Evolutionary conservation across 345 rosid species (phyloP).

Genomic region (Kandelia obovata): DNA sequence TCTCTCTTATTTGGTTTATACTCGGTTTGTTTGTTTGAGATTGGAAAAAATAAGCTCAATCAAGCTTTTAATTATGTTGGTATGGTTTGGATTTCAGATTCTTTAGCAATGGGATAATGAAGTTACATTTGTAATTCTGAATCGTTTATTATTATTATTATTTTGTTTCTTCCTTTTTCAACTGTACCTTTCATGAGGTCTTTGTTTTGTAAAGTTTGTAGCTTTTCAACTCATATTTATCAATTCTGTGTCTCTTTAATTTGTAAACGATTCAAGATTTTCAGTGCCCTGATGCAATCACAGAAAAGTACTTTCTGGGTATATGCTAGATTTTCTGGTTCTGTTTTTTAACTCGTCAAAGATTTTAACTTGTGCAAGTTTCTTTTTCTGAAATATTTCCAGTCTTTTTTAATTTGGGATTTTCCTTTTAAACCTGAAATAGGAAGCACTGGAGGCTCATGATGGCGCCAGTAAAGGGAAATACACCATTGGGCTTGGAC

Average conservation of each 20-base stretch:
- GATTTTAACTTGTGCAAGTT: too few species aligned
- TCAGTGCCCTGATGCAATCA: neutral
- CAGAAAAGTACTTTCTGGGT: neutral
- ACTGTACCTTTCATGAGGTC: neutral
- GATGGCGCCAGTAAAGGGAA: slow-evolving; percentile 99
- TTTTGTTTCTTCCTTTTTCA: neutral
- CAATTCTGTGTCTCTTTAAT: neutral
- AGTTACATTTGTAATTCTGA: neutral
- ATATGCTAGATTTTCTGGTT: neutral
- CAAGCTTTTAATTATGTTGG: neutral
- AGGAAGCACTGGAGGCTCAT: slow-evolving; percentile 94
- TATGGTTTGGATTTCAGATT: neutral
- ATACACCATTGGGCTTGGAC: slow-evolving; percentile 98
- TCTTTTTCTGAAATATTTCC: neutral
- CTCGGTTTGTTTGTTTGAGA: neutral
- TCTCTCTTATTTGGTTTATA: neutral
- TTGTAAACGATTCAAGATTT: neutral
- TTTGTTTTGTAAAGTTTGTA: neutral
- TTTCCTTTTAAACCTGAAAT: slow-evolving; percentile 8
- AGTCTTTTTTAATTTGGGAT: slow-evolving; percentile 6
- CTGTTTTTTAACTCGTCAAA: too few species aligned
- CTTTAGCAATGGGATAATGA: neutral
- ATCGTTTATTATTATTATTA: neutral
- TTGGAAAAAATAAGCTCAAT: neutral
- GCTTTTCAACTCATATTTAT: neutral